phyloP scores from a whole-genome alignment of 345 rosid species.

The Citropsis articulata region DNA sequence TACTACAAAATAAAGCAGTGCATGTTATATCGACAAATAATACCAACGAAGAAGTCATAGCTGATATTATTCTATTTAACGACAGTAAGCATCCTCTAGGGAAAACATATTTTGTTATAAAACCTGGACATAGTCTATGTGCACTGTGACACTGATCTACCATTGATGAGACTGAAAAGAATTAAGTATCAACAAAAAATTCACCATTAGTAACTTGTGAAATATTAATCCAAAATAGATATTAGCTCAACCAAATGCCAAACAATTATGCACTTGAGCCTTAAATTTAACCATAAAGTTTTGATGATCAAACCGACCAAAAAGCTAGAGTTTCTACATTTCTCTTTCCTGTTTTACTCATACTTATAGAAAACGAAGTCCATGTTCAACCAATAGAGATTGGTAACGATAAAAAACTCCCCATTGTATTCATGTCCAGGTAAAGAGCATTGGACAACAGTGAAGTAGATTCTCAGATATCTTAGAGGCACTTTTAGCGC shows the following conservation, averaged over 20 bases:
- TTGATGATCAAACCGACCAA: background rate
- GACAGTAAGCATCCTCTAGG: slow-evolving; percentile 94
- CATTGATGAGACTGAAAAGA: slow-evolving; percentile 64
- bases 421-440: too few relatives aligned
- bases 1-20: too few relatives aligned
- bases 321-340: background rate
- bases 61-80: slow-evolving; percentile 65
- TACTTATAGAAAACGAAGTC: slow-evolving; percentile 82
- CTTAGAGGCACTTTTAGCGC: too few relatives aligned
- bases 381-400: slow-evolving; percentile 73
- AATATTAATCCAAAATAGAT: background rate
- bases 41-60: slow-evolving; percentile 73
- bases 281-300: background rate
- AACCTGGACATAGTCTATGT: slow-evolving; percentile 77
- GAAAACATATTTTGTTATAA: slow-evolving; percentile 87
- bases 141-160: slow-evolving; percentile 79
- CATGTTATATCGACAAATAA: too few relatives aligned
- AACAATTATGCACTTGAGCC: too few relatives aligned
- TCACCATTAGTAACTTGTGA: background rate
- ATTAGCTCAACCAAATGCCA: background rate
- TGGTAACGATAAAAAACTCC: too few relatives aligned
- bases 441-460: too few relatives aligned
- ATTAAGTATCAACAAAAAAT: background rate
- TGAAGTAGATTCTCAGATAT: too few relatives aligned
- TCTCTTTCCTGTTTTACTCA: background rate